Percentiles rank a stretch among this genome's conserved stretches.
phyloP scores from a whole-genome alignment of 768 basidiomycete genomes.

The Rhizopogon roseolus region DNA sequence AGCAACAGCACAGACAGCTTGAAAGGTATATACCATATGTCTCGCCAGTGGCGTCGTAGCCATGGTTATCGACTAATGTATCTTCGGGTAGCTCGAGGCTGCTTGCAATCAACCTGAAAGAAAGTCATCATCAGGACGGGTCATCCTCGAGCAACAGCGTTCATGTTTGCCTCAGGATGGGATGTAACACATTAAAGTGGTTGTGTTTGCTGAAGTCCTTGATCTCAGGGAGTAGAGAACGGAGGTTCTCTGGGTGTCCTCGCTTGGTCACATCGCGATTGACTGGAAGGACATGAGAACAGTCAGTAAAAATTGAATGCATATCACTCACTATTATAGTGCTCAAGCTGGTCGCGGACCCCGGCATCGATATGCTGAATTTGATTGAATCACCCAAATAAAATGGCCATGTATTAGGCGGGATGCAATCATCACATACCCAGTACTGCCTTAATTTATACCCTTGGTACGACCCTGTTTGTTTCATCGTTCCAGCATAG shows the following conservation, averaged over 20 bases:
- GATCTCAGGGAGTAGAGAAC: conserved; percentile 50
- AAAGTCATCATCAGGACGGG: neutral
- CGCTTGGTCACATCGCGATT: conserved; percentile 44
- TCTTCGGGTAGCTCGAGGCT: conserved; percentile 55
- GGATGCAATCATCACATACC: conserved; percentile 21
- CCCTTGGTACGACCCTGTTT: conserved; percentile 45
- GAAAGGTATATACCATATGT: conserved; percentile 31
- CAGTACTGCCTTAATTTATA: conserved; percentile 50
- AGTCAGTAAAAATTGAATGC: neutral
- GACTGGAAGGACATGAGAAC: conserved; percentile 28
- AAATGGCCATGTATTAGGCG: neutral
- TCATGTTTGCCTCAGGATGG: conserved; percentile 35
- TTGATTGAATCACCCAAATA: neutral
- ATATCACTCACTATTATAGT: conserved; percentile 49
- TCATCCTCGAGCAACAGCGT: neutral
- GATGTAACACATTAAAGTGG: conserved; percentile 47
- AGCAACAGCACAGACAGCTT: neutral
- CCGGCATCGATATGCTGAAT: conserved; percentile 58
- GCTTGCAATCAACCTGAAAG: conserved; percentile 40
- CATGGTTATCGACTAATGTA: conserved; percentile 42
- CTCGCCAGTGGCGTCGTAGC: conserved; percentile 36
- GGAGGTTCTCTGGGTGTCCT: conserved; percentile 43
- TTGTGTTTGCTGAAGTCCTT: conserved; percentile 45
- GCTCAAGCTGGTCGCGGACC: conserved; percentile 58
- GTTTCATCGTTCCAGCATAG: conserved; percentile 37